Evolutionary conservation across 768 basidiomycete genomes (phyloP), one percentile per base, ranked within the genome.

Genomic region (Kwoniella mangroviensis): DNA sequence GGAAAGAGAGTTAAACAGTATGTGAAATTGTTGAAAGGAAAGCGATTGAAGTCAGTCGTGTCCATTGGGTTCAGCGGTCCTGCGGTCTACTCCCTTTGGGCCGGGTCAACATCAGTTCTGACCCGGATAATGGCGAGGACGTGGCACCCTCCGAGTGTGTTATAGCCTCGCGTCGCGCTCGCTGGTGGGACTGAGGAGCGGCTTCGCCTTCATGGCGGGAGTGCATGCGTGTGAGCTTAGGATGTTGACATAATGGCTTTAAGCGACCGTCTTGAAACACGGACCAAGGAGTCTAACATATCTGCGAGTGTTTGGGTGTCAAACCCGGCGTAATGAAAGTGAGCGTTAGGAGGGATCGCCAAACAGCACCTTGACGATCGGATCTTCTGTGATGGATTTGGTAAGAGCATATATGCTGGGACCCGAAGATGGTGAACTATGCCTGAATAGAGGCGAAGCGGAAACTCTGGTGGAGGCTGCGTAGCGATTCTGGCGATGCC

Each of bases 401-500:
- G 88, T 89, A 89, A 87, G 89, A 90, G 90, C 89, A 88, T 88
- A 87, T 86, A 89, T 89, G 90, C 88, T 90, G 88, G 89, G 90
- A 90, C 89, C 90, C 89, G 89, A 90, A 90, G 89, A 90, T 90
- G 89, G 89, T 90, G 90, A 90, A 90, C 89, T 90, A 90, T 91
- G 89, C 87, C 86, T 90, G 90, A 89, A 88, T 89, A 91, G 89
- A n/a, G 90, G 90, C 87, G 89, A 91, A 91, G 91, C 90, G 91
- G 90, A 92, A 92, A 92, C 91, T 90, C 90, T 91, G 91, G 90
- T 92, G 90, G 90, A 91, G 90, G 91, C 89, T 90, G n/a, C 89
- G 89, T 90, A 92, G 91, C 90, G 89, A 90, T 92, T 91, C 91
- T 92, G 91, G 91, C 90, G 89, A n/a, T 92, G 91, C 91, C 92